Percentiles rank a stretch among this genome's conserved stretches.
Conservation (phyloP, 306 rosid species). For the Sesbania bispinosa region DNA sequence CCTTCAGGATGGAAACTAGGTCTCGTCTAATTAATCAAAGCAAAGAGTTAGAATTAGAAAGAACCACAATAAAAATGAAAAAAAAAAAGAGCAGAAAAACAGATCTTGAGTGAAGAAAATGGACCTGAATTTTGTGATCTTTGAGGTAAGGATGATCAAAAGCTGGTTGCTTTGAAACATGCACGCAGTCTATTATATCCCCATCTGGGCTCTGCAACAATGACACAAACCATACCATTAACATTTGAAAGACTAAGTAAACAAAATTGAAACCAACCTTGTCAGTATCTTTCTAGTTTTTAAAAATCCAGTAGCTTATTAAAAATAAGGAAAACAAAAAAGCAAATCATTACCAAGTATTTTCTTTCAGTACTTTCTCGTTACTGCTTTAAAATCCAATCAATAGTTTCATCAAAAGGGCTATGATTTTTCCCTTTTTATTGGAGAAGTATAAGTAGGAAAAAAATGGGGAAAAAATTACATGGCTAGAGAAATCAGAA, state of each 20-base stretch:
- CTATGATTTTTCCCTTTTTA: slow-evolving; percentile 1
- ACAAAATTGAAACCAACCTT: not conserved
- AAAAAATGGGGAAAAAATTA: not conserved
- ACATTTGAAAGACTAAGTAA: not conserved
- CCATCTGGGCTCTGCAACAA: slow-evolving; percentile 94
- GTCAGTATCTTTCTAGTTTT: not conserved
- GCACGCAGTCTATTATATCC: slow-evolving; percentile 86
- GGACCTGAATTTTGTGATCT: slow-evolving; percentile 94
- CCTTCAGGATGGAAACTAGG: slow-evolving; percentile 90
- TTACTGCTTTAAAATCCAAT: slow-evolving; percentile 8
- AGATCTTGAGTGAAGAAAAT: slow-evolving; percentile 26
- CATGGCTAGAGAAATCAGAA: not conserved
- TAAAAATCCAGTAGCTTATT: not conserved
- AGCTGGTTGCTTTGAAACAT: slow-evolving; percentile 83
- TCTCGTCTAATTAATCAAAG: slow-evolving; percentile 52
- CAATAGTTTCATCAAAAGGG: slow-evolving; percentile 20
- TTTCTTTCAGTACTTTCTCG: slow-evolving; percentile 19
- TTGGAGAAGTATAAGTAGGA: not conserved
- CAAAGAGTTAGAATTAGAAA: not conserved
- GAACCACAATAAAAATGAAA: not conserved
- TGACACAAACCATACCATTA: slow-evolving; percentile 24
- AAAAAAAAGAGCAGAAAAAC: not conserved
- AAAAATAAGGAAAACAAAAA: not conserved
- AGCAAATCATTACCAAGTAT: slow-evolving; percentile 20
- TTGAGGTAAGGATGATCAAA: slow-evolving; percentile 95